Percentiles rank a stretch among this genome's conserved stretches.
These are phyloP conservation scores for Fusarium sp. DNA, from an alignment of 2,329 filamentous ascomycete genomes.

Conservation along the genomic window DNA sequence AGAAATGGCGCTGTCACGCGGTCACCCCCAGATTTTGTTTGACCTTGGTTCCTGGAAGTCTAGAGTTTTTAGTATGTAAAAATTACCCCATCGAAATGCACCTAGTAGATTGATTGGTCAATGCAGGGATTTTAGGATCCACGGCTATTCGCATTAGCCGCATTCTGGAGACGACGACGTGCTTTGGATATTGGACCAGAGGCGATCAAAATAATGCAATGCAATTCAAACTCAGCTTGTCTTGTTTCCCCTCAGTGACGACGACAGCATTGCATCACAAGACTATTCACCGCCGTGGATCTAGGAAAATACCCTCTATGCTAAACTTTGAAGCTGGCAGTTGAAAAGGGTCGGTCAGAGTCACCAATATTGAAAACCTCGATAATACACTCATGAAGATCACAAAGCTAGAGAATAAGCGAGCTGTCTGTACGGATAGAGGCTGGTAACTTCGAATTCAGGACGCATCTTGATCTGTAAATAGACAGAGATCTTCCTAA, in stretches of 20 bases:
- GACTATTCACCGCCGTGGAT: no score
- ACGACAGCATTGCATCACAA: no score
- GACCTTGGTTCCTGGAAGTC: slow-evolving; percentile 46
- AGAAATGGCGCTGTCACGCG: slow-evolving; percentile 49
- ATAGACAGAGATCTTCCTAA: background rate
- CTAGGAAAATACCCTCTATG: no score
- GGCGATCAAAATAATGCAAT: slow-evolving; percentile 7
- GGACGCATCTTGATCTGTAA: no score
- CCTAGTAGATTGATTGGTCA: slow-evolving; percentile 17
- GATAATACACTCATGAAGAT: no score
- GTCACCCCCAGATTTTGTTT: slow-evolving; percentile 34
- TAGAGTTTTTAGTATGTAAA: slow-evolving; percentile 51
- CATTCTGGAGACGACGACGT: slow-evolving; percentile 30
- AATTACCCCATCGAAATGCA: slow-evolving; percentile 51
- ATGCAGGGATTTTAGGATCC: slow-evolving; percentile 31
- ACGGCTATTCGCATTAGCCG: slow-evolving; percentile 27
- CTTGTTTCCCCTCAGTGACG: slow-evolving; percentile 21
- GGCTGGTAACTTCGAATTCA: no score
- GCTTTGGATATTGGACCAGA: slow-evolving; percentile 21
- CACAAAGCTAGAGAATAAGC: no score
- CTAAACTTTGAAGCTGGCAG: no score
- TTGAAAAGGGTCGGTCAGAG: no score
- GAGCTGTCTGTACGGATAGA: no score
- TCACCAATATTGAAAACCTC: no score
- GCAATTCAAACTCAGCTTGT: slow-evolving; percentile 29